These are phyloP conservation scores for Moricandia moricandioides DNA, from an alignment of 345 rosid genomes.

Conservation along the genomic window DNA sequence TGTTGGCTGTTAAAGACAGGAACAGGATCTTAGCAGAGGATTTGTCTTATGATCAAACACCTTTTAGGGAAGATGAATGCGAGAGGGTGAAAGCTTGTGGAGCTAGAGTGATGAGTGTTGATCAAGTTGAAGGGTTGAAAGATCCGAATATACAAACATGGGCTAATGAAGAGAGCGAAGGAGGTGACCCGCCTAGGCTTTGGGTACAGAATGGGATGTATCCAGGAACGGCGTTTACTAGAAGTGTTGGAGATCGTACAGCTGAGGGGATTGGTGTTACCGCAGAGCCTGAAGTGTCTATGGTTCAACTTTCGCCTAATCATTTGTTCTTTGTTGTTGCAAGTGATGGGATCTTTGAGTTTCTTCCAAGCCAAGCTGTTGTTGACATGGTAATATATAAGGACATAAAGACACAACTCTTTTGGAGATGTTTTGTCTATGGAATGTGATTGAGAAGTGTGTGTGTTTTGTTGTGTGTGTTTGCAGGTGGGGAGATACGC, in stretches of 20 bases:
- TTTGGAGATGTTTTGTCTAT: not conserved
- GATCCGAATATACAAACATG: constrained; percentile 79
- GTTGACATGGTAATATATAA: constrained; percentile 70
- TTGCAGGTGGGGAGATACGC: constrained; percentile 64
- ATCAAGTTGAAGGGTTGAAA: constrained; percentile 93
- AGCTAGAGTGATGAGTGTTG: constrained; percentile 85
- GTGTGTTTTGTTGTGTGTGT: constrained; percentile 9
- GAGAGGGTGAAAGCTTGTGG: constrained; percentile 91
- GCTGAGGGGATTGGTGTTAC: constrained; percentile 89
- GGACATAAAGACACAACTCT: not conserved
- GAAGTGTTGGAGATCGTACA: constrained; percentile 82
- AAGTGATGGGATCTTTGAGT: constrained; percentile 97
- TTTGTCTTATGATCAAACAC: constrained; percentile 91
- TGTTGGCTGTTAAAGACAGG: constrained; percentile 66
- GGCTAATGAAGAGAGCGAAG: constrained; percentile 90
- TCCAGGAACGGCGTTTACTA: constrained; percentile 95
- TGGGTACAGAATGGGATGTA: constrained; percentile 91
- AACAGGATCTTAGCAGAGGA: constrained; percentile 64
- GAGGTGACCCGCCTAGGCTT: constrained; percentile 94
- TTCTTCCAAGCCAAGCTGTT: constrained; percentile 85
- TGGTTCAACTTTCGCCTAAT: constrained; percentile 57
- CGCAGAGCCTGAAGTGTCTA: constrained; percentile 77
- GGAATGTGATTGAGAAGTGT: constrained; percentile 11
- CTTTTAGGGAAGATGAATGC: constrained; percentile 86
- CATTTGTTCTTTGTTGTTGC: constrained; percentile 89